Conservation (phyloP, 129 eudicot species). For the Silybum marianum region DNA sequence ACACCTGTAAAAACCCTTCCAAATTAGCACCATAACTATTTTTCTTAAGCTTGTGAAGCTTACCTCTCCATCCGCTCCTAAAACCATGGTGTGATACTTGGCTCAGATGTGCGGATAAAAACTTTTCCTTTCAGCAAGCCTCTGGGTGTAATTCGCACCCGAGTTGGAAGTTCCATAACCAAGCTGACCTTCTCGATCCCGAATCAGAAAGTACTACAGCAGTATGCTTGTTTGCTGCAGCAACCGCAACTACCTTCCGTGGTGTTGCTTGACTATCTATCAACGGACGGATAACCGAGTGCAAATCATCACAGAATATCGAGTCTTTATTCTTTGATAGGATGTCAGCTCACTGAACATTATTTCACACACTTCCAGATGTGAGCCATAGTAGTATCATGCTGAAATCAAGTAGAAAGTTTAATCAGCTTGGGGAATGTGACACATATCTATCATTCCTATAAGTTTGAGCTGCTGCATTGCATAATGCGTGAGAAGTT, state of each 20-base stretch:
- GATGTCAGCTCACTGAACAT: too few species aligned
- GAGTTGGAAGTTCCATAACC: constrained; percentile 99
- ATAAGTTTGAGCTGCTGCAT: too few species aligned
- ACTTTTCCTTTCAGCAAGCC: constrained; percentile 86
- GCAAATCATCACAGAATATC: constrained; percentile 19
- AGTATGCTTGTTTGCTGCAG: constrained; percentile 98
- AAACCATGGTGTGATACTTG: constrained; percentile 86
- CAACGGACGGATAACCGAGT: constrained; percentile 94
- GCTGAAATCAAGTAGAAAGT: too few species aligned
- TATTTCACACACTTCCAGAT: too few species aligned
- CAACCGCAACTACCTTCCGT: constrained; percentile 88
- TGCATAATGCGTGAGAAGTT: too few species aligned
- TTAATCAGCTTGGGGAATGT: too few species aligned
- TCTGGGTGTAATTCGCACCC: constrained; percentile 83
- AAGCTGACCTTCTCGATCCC: constrained; percentile 98
- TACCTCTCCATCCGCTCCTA: constrained; percentile 99
- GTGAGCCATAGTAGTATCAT: too few species aligned
- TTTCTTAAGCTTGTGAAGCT: constrained; percentile 1
- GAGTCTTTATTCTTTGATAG: not conserved
- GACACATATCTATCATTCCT: too few species aligned
- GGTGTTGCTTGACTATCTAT: constrained; percentile 92
- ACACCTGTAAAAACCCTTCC: constrained; percentile 56
- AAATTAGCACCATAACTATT: too few species aligned
- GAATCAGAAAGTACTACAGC: constrained; percentile 87
- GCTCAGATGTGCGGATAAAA: constrained; percentile 67